Percentiles rank a stretch among this genome's conserved stretches.
Conservation (phyloP, 176 grass and related monocot genomes). For the Hyparrhenia diplandra region DNA sequence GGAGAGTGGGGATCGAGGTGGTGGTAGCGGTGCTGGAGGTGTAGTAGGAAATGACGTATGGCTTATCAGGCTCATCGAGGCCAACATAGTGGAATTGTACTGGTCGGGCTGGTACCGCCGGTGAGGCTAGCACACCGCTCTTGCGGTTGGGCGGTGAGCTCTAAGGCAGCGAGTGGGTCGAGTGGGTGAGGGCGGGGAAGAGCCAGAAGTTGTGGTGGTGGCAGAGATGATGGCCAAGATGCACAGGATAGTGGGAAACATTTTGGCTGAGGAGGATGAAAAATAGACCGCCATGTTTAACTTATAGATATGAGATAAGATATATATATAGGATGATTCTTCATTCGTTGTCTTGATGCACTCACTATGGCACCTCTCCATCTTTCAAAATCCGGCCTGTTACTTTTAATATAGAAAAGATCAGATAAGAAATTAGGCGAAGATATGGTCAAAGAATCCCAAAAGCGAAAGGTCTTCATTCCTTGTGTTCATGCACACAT, state of each 20-base stretch:
- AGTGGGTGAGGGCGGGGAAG: background rate
- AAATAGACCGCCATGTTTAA: no score
- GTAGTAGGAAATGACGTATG: slow-evolving; percentile 16
- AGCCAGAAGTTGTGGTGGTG: background rate
- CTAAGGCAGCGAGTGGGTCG: background rate
- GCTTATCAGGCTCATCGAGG: slow-evolving; percentile 75
- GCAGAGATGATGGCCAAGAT: background rate
- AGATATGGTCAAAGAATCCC: no score
- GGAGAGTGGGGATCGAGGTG: background rate
- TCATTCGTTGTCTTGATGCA: no score
- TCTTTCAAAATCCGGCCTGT: no score
- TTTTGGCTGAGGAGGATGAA: background rate
- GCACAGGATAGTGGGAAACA: background rate
- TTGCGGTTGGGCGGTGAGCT: background rate
- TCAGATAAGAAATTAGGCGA: no score
- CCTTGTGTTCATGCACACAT: no score
- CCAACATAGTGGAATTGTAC: slow-evolving; percentile 71
- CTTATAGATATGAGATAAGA: no score
- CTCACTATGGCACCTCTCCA: no score
- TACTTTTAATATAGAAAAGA: no score
- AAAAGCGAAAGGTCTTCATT: no score
- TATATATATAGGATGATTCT: no score
- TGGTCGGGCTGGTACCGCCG: background rate
- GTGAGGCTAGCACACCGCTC: background rate
- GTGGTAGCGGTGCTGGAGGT: background rate